Evolutionary conservation across 1,284 basidiomycete genomes (phyloP).

Genomic region (Cutaneotrichosporon sp.): DNA sequence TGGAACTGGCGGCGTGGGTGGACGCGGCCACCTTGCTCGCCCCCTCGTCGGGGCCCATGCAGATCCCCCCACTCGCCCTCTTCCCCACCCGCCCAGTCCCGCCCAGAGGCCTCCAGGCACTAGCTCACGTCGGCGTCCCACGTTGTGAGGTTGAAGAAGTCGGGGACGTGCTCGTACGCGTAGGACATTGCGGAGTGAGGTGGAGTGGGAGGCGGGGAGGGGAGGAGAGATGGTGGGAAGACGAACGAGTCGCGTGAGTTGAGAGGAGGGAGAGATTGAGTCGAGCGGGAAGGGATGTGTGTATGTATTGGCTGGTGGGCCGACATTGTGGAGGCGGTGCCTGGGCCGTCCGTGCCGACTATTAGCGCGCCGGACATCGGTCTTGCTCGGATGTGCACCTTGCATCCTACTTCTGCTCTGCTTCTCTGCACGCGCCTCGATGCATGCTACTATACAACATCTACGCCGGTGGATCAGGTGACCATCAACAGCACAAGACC

Average conservation of each 20-base stretch:
- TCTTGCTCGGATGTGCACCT: too few relatives aligned
- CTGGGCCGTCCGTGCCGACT: not conserved
- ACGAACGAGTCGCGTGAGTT: not conserved
- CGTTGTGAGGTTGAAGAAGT: conserved; percentile 31
- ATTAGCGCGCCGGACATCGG: too few relatives aligned
- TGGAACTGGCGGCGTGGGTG: too few relatives aligned
- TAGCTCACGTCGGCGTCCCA: conserved; percentile 38
- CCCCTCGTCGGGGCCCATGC: too few relatives aligned
- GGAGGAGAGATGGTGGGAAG: not conserved
- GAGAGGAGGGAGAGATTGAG: not conserved
- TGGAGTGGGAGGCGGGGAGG: not conserved
- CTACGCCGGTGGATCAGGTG: not conserved
- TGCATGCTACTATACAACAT: conserved; percentile 18
- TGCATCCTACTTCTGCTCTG: not conserved
- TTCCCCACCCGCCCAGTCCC: not conserved
- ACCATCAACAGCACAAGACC: not conserved
- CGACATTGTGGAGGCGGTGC: conserved; percentile 1
- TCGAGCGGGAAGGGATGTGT: not conserved
- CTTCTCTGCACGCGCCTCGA: not conserved
- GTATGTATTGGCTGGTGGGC: not conserved
- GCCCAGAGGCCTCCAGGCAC: not conserved
- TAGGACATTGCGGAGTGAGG: conserved; percentile 19
- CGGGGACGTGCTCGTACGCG: conserved; percentile 29
- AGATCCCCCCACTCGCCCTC: not conserved
- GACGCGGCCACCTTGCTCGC: too few relatives aligned